Conservation (phyloP, 768 basidiomycete genomes). For the Gelatoporia subvermispora region DNA sequence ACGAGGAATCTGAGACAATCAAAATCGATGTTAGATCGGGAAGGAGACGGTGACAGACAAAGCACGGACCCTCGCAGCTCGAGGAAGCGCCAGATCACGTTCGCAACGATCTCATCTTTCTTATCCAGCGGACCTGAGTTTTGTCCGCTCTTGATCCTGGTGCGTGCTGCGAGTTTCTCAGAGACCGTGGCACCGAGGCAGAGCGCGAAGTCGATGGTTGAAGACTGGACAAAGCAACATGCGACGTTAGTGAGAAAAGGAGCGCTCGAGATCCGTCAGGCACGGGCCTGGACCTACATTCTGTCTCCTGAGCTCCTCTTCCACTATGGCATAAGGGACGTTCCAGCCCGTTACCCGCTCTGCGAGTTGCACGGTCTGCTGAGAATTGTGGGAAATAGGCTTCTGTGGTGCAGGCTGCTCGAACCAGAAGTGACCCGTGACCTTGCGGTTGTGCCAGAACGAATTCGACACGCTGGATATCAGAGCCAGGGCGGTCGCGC, state of each 20-base stretch:
- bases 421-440: conserved; percentile 75
- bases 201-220: conserved; percentile 93
- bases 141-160: conserved; percentile 58
- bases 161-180: conserved; percentile 77
- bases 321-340: conserved; percentile 77
- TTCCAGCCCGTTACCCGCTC: conserved; percentile 89
- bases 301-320: conserved; percentile 93
- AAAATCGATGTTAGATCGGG: neutral
- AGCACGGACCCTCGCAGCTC: conserved; percentile 84
- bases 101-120: conserved; percentile 97
- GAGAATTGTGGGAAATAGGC: conserved; percentile 63
- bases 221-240: conserved; percentile 54
- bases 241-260: neutral
- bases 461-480: conserved; percentile 74
- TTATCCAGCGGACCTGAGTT: conserved; percentile 67
- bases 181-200: conserved; percentile 87
- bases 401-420: conserved; percentile 48
- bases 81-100: conserved; percentile 97
- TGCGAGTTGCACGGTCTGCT: conserved; percentile 79
- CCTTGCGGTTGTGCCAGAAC: conserved; percentile 77
- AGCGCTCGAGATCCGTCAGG: conserved; percentile 9
- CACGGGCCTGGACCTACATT: conserved; percentile 59
- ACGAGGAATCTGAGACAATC: conserved; percentile 65
- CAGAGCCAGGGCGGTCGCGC: conserved; percentile 86
- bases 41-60: neutral